These are phyloP conservation scores for Hyaloperonospora brassicae DNA, from an alignment of 352 stramenopile genomes.

Conservation along the genomic window DNA sequence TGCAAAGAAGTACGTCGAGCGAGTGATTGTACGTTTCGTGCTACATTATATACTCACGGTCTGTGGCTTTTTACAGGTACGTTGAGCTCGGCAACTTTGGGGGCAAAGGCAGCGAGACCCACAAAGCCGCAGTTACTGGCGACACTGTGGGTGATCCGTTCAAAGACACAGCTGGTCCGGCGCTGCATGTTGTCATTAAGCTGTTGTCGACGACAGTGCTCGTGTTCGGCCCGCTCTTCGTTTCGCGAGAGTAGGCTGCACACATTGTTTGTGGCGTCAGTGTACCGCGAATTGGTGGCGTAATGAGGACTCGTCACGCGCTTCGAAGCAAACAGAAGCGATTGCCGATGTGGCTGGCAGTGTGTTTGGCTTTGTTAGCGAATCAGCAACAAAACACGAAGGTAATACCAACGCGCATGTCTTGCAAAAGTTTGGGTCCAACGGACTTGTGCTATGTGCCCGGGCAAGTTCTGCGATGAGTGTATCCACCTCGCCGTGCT, in stretches of 20 bases:
- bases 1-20: conserved; percentile 97
- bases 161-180: conserved; percentile 96
- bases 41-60: not conserved
- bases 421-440: too few species aligned
- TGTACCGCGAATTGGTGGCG: conserved; percentile 1
- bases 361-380: conserved; percentile 8
- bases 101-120: conserved; percentile 92
- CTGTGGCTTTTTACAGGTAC: conserved; percentile 68
- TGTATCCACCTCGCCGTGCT: too few species aligned
- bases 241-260: conserved; percentile 50
- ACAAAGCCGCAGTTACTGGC: conserved; percentile 96
- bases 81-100: conserved; percentile 93
- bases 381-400: not conserved
- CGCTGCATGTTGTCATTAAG: conserved; percentile 98
- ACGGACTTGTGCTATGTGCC: too few species aligned
- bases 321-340: conserved; percentile 1
- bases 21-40: conserved; percentile 15
- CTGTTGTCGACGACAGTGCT: conserved; percentile 91
- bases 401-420: too few species aligned
- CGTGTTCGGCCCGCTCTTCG: conserved; percentile 89
- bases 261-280: conserved; percentile 1
- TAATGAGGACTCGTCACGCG: conserved; percentile 3
- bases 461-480: too few species aligned
- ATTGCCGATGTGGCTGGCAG: not conserved
- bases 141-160: conserved; percentile 96